Base-by-base conservation (phyloP, 495 filamentous ascomycete species). In the Parachaetomium inaequale region DNA sequence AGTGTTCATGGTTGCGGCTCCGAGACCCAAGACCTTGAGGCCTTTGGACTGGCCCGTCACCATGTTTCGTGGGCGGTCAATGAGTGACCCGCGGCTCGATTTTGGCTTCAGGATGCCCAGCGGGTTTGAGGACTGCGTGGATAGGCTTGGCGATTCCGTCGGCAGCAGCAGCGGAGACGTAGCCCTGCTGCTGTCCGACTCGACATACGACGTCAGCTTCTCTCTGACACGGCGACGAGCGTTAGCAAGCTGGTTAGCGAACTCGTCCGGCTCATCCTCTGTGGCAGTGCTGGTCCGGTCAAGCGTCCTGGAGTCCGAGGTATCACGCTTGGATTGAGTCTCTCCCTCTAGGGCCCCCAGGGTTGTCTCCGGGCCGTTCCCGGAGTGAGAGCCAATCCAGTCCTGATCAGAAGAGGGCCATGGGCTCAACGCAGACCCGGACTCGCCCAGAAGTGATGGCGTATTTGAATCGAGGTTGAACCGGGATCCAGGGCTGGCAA, bases 171-270 rank as follows among this genome's bases (percentile, higher is more conserved):
- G 81, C 76, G 67, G 80, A 66, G 64, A 90, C 76, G 69, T 81
- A 74, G 74, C 82, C 80, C 65, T 71, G 64, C 74, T 76, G 49
- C 74, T 77, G 57, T 89, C 88, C 10, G 78, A 81, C 62, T 90
- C 88, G 17, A 84, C 85, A 66, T 87, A 88, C 19, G 79, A 89
- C 17, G 85, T 85, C 29, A 97, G 75, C 67, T 87, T 91, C 74
- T 96, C 91, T 63, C 92, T 87, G 34, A 96, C 88, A 19, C 84
- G 88, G 32, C 86, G 82, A 54, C 88, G 84, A 43, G 91, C 83
- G 69, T 88, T 82, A 0, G 90, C 91, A 23, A 96, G 84, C 67
- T 94, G 90, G 59, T 81, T 86, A 23, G 86, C 86, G 66, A 96
- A 93, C 56, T 90, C 91, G 52, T 92, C 87, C 7, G 83, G 82